Percentiles rank a stretch among this genome's conserved stretches.
Evolutionary conservation across 2,329 filamentous ascomycete genomes (phyloP).

Genomic region (Emmonsia crescens): DNA sequence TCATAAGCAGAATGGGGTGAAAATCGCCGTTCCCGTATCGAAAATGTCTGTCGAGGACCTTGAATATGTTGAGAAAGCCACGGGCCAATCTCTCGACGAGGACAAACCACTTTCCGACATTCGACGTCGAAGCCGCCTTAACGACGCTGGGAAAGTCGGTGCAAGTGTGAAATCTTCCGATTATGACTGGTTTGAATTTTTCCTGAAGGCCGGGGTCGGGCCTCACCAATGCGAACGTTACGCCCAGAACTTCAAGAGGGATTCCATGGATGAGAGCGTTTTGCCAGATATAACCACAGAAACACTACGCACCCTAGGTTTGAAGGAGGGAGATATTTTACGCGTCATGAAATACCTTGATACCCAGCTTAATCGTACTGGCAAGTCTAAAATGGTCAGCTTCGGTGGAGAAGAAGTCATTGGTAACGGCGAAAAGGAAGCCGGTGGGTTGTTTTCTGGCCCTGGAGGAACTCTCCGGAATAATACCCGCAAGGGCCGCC

Average conservation of each 20-base stretch:
- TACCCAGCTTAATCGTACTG: constrained; percentile 59
- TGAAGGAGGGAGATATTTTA: constrained; percentile 93
- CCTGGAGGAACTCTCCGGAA: constrained; percentile 85
- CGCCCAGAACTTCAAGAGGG: constrained; percentile 73
- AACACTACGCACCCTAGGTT: constrained; percentile 74
- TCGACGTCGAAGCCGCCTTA: constrained; percentile 39
- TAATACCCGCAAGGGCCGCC: constrained; percentile 86
- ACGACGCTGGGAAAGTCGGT: constrained; percentile 31
- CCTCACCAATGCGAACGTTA: constrained; percentile 92
- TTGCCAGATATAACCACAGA: constrained; percentile 78
- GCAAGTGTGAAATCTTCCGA: constrained; percentile 41
- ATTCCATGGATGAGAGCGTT: constrained; percentile 93
- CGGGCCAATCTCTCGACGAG: constrained; percentile 80
- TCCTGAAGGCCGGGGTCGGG: constrained; percentile 81
- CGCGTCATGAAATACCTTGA: constrained; percentile 88
- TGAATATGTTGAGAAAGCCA: constrained; percentile 81
- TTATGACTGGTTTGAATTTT: constrained; percentile 99
- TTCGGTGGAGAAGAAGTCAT: constrained; percentile 45
- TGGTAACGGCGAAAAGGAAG: constrained; percentile 50
- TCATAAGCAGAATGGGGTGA: constrained; percentile 95
- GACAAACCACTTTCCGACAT: constrained; percentile 88
- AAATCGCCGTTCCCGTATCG: constrained; percentile 86
- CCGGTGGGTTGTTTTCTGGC: constrained; percentile 74
- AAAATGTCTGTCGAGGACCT: constrained; percentile 96
- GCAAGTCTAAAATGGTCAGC: constrained; percentile 46